Evolutionary conservation across 371 early-diverging fungal species (phyloP), one percentile per base, ranked within the genome.

Genomic region (Mucor velutinosus): DNA sequence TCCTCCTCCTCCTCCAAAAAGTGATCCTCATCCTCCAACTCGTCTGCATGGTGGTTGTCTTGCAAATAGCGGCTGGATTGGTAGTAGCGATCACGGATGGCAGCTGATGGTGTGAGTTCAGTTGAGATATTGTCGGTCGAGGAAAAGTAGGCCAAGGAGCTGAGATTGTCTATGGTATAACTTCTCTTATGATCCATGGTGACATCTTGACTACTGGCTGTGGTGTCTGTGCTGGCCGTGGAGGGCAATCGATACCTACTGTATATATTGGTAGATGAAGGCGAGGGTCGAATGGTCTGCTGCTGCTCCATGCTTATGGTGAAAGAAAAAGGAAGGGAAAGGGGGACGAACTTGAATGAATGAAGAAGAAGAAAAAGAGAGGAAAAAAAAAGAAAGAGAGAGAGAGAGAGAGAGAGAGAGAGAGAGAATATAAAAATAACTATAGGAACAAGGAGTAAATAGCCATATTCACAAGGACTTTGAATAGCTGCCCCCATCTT

Each of bases 71-170:
- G 63, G 17, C 58, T 70, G 12, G 76, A 76, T 59, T 73, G 70
- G 30, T 76, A 76, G 27, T 76, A 76, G 41, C 60, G 53, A 27
- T 76, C 73, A 8, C 76, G 61, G 35, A 76, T 76, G 25, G 76
- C 74, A 17, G 76, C 76, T 15, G 76, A 76, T 6, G 73, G 71
- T 12, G 76, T 73, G 8, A 64, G 33, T 58, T 70, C 66, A 21
- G 45, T 45, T 21, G 66, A 57, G 11, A 64, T 25, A 10, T 21
- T 55, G 32, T 62, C 65, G 11, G 43, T 30, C 8, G 53, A 62
- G 0, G 60, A 25, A 19, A 73, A 69, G 17, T 69, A 62, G 14
- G 43, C 67, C 30, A 73, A 39, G 17, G 66, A 27, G 37, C 32
- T 65, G 12, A 73, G 17, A n/a, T 61, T 63, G 14, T 73, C 70